Percentiles rank a stretch among this genome's conserved stretches.
Evolutionary conservation across 2,329 filamentous ascomycete species (phyloP).

Genomic region (Sarocladium oryzae): DNA sequence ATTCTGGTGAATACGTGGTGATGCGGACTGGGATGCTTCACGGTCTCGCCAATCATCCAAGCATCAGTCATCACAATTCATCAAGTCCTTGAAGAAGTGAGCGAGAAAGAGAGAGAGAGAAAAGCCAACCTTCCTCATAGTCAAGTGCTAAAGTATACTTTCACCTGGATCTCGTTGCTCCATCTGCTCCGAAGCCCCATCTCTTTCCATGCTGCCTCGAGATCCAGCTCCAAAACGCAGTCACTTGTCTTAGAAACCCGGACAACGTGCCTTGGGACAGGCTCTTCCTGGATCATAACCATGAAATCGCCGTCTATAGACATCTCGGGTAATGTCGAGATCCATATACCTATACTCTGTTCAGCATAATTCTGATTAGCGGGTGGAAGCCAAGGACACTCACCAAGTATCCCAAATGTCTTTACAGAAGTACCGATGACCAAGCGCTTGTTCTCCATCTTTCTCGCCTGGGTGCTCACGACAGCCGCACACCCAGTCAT

Average conservation of each 20-base stretch:
- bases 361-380: neutral
- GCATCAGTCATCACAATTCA: no score
- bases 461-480: constrained; percentile 50
- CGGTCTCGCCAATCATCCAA: no score
- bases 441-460: constrained; percentile 50
- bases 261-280: constrained; percentile 63
- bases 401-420: constrained; percentile 69
- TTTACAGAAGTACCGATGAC: constrained; percentile 66
- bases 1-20: no score
- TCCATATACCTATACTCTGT: constrained; percentile 54
- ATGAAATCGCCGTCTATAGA: constrained; percentile 62
- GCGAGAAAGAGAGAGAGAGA: no score
- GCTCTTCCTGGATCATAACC: constrained; percentile 64
- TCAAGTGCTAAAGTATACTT: constrained; percentile 46
- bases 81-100: no score
- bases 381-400: constrained; percentile 17
- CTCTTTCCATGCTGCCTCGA: constrained; percentile 70
- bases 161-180: constrained; percentile 73
- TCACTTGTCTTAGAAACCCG: constrained; percentile 43
- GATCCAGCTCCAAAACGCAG: constrained; percentile 69
- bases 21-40: no score
- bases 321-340: constrained; percentile 60
- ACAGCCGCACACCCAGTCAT: constrained; percentile 86
- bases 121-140: neutral
- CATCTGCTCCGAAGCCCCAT: constrained; percentile 64